Conservation (phyloP, 139 green algal species). For the Chlamydomonas asymmetrica region DNA sequence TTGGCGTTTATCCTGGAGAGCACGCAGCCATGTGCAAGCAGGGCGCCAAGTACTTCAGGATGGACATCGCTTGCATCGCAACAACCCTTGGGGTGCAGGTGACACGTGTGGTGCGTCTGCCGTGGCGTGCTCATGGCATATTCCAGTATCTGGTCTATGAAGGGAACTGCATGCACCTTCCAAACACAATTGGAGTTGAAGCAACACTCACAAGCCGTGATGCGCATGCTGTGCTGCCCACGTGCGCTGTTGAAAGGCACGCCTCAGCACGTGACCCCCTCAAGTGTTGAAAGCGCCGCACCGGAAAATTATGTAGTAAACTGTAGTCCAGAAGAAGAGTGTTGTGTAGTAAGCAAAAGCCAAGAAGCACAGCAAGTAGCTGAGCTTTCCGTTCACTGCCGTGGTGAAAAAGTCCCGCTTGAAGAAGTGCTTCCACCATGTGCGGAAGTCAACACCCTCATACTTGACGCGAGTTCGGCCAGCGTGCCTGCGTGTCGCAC, state of each 20-base stretch:
- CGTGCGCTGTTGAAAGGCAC: background rate
- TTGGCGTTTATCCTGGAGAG: conserved; percentile 37
- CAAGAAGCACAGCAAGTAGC: conserved; percentile 7
- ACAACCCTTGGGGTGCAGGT: background rate
- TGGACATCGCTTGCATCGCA: background rate
- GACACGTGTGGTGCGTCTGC: background rate
- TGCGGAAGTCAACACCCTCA: conserved; percentile 17
- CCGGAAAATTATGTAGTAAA: conserved; percentile 48
- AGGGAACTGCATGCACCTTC: too few species aligned
- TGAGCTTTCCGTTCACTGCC: conserved; percentile 51
- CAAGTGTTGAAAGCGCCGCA: conserved; percentile 4
- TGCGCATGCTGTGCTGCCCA: background rate
- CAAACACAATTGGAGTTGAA: too few species aligned
- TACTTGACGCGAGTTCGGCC: conserved; percentile 23
- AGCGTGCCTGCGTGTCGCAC: conserved; percentile 15
- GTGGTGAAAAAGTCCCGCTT: conserved; percentile 72
- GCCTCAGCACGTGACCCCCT: background rate
- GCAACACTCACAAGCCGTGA: too few species aligned
- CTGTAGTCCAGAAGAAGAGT: conserved; percentile 9
- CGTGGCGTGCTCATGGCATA: background rate
- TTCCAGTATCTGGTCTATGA: background rate
- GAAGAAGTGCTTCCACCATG: conserved; percentile 26
- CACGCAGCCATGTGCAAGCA: background rate
- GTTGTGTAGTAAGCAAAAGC: conserved; percentile 10
- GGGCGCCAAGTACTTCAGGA: background rate